Evolutionary conservation across 306 rosid species (phyloP).

Genomic region (Quercus parvula): DNA sequence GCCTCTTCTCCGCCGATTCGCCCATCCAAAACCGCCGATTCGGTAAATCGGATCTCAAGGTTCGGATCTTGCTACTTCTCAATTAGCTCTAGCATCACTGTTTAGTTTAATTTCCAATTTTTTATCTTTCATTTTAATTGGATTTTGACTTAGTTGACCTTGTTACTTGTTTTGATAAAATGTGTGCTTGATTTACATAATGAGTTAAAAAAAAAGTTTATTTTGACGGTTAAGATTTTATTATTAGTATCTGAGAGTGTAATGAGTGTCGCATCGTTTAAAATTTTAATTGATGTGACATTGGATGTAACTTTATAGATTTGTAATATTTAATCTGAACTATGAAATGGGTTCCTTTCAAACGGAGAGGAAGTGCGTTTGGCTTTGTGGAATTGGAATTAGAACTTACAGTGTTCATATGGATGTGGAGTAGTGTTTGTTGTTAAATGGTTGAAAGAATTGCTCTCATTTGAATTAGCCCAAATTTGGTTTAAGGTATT

Average conservation of each 20-base stretch:
- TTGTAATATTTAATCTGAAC: no score
- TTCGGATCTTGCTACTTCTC: slow-evolving; percentile 13
- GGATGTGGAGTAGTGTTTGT: no score
- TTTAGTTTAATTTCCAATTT: background rate
- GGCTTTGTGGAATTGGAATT: background rate
- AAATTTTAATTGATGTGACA: no score
- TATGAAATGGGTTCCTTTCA: no score
- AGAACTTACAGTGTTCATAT: background rate
- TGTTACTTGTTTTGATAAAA: background rate
- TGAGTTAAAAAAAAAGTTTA: background rate
- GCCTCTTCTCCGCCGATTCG: slow-evolving; percentile 40
- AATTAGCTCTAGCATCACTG: background rate
- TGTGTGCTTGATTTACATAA: background rate
- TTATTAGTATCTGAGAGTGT: background rate
- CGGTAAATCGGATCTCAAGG: slow-evolving; percentile 47
- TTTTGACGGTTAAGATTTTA: background rate
- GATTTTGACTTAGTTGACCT: background rate
- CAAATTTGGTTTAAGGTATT: background rate
- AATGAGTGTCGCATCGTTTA: background rate
- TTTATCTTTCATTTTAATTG: background rate
- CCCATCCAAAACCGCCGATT: slow-evolving; percentile 31
- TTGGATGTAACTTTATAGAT: no score
- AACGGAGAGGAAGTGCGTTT: background rate
- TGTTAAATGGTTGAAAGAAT: background rate
- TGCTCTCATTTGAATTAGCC: background rate